phyloP scores from a whole-genome alignment of 495 filamentous ascomycete genomes.

The Mytilinidion resinicola region DNA sequence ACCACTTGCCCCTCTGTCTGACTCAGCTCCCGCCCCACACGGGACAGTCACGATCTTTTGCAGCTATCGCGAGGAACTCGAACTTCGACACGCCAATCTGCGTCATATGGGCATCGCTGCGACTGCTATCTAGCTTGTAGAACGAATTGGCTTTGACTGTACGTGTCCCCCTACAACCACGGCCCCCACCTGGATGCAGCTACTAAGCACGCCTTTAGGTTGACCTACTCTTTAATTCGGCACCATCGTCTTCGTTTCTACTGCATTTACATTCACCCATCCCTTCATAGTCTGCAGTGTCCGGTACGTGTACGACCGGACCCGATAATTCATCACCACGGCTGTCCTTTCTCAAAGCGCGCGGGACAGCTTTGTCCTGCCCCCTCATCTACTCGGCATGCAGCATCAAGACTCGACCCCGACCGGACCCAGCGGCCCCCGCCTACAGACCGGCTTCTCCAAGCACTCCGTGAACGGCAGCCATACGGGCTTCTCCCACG shows the following conservation, averaged over 20 bases:
- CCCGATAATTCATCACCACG: conserved; percentile 56
- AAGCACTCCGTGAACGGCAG: conserved; percentile 68
- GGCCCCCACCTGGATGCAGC: too few relatives aligned
- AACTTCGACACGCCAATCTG: too few relatives aligned
- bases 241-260: conserved; percentile 6
- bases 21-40: not conserved
- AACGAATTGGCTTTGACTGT: too few relatives aligned
- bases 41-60: too few relatives aligned
- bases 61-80: too few relatives aligned
- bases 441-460: conserved; percentile 42
- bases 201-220: conserved; percentile 4
- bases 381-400: conserved; percentile 79
- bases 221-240: conserved; percentile 4
- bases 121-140: too few relatives aligned
- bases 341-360: conserved; percentile 59
- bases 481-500: conserved; percentile 83
- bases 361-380: conserved; percentile 69
- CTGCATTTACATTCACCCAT: conserved; percentile 4
- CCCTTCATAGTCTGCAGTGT: conserved; percentile 25
- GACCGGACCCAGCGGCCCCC: conserved; percentile 53
- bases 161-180: too few relatives aligned
- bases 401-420: conserved; percentile 65
- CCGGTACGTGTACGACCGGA: conserved; percentile 28
- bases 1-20: not conserved
- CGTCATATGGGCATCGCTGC: too few relatives aligned